These are phyloP conservation scores for Marchantia polymorpha DNA, from an alignment of 225 moss, liverwort and hornwort genomes.

Conservation along the genomic window DNA sequence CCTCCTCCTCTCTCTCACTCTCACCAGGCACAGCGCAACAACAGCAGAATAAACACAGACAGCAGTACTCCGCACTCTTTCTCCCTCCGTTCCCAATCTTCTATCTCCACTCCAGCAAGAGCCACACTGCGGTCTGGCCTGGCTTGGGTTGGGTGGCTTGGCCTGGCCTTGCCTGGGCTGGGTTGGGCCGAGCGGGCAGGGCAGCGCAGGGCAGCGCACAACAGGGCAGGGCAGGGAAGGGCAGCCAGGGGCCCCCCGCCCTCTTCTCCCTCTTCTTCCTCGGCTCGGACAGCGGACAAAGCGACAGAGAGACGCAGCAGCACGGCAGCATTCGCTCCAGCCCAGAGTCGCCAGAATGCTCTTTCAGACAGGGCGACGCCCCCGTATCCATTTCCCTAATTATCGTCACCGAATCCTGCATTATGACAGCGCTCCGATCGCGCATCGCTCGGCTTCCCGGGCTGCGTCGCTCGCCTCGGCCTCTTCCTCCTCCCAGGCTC, in stretches of 20 bases:
- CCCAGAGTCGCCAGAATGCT: slow-evolving; percentile 2
- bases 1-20: slow-evolving; percentile 4
- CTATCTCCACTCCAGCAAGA: neutral
- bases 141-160: no score
- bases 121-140: no score
- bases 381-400: neutral
- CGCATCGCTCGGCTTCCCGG: neutral
- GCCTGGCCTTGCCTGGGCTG: neutral
- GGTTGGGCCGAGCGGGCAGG: no score
- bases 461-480: neutral
- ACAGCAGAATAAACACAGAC: slow-evolving; percentile 10
- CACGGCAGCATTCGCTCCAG: slow-evolving; percentile 20
- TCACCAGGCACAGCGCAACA: neutral
- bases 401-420: neutral
- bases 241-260: neutral
- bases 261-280: neutral
- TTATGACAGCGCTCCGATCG: neutral
- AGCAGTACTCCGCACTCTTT: slow-evolving; percentile 13
- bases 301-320: slow-evolving; percentile 19
- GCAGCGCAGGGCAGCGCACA: neutral
- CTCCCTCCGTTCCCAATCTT: neutral
- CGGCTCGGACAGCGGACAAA: slow-evolving; percentile 22
- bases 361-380: neutral
- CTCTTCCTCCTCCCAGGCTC: no score
- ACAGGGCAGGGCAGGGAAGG: neutral